Evolutionary conservation across 352 stramenopile genomes (phyloP).

Genomic region (Pythium aristosporum): DNA sequence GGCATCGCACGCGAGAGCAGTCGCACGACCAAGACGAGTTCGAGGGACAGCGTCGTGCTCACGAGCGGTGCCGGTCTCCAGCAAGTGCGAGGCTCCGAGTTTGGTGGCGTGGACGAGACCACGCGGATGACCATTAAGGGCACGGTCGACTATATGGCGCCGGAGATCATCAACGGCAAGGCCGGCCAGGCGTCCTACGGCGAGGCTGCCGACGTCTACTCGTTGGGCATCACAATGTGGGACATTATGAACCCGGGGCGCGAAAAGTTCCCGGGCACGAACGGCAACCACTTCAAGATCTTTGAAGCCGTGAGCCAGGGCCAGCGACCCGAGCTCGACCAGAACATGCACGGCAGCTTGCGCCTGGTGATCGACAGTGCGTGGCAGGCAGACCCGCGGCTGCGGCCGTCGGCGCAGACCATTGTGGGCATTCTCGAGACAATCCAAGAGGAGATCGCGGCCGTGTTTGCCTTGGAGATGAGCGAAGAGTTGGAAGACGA

Average conservation of each 20-base stretch:
- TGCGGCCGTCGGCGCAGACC: conserved; percentile 26
- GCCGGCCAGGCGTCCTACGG: conserved; percentile 69
- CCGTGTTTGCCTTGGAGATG: conserved; percentile 19
- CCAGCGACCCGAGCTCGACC: conserved; percentile 29
- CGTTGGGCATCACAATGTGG: conserved; percentile 78
- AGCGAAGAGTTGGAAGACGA: conserved; percentile 18
- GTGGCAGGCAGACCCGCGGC: conserved; percentile 28
- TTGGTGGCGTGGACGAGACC: background rate
- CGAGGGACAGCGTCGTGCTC: conserved; percentile 5
- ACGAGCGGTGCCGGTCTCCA: conserved; percentile 17
- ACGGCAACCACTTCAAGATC: conserved; percentile 50
- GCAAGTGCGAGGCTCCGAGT: conserved; percentile 6
- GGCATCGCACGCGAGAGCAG: background rate
- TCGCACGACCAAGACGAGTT: background rate
- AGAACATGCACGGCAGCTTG: conserved; percentile 13
- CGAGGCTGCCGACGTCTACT: conserved; percentile 74
- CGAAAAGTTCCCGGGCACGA: conserved; percentile 43
- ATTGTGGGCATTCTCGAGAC: conserved; percentile 31
- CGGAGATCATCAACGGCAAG: conserved; percentile 75
- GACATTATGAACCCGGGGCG: conserved; percentile 54
- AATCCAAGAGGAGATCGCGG: conserved; percentile 31
- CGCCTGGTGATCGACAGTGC: conserved; percentile 27
- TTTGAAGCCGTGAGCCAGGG: conserved; percentile 47
- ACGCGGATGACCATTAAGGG: conserved; percentile 33
- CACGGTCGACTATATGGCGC: conserved; percentile 83